Percentiles rank a stretch among this genome's conserved stretches.
These are phyloP conservation scores for Pichia occidentalis DNA, from an alignment of 805 yeast genomes.

Conservation along the genomic window DNA sequence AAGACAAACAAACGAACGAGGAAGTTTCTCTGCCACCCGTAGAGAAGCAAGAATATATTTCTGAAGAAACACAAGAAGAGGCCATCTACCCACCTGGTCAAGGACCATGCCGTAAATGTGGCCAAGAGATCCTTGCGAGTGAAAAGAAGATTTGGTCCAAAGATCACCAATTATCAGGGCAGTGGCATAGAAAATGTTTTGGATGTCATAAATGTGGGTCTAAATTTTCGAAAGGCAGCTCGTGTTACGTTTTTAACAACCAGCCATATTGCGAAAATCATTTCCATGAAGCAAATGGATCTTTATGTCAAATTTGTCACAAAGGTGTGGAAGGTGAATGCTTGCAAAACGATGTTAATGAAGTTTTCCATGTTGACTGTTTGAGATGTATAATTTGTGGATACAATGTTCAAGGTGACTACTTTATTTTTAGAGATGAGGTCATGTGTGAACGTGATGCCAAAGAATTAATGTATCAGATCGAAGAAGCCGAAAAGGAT, in stretches of 20 bases:
- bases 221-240: slow-evolving; percentile 50
- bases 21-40: too few species aligned
- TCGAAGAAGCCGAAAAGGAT: slow-evolving; percentile 11
- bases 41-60: not conserved
- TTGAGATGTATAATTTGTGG: slow-evolving; percentile 62
- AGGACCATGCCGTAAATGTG: slow-evolving; percentile 81
- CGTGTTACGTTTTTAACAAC: slow-evolving; percentile 73
- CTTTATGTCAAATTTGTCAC: slow-evolving; percentile 66
- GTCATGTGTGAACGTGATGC: slow-evolving; percentile 47
- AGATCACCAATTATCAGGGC: slow-evolving; percentile 78
- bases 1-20: too few species aligned
- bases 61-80: not conserved
- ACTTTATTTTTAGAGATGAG: slow-evolving; percentile 41
- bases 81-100: slow-evolving; percentile 46
- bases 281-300: slow-evolving; percentile 67
- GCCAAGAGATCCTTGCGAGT: slow-evolving; percentile 38
- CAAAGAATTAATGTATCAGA: slow-evolving; percentile 15
- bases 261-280: slow-evolving; percentile 77
- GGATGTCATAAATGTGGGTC: slow-evolving; percentile 58
- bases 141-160: slow-evolving; percentile 74
- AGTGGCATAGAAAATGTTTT: slow-evolving; percentile 92
- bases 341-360: slow-evolving; percentile 63
- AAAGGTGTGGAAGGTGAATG: slow-evolving; percentile 87
- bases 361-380: slow-evolving; percentile 73
- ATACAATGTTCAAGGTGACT: slow-evolving; percentile 45